Evolutionary conservation across 2,329 filamentous ascomycete species (phyloP), one percentile per base, ranked within the genome.

Genomic region (Venturia pyrina): DNA sequence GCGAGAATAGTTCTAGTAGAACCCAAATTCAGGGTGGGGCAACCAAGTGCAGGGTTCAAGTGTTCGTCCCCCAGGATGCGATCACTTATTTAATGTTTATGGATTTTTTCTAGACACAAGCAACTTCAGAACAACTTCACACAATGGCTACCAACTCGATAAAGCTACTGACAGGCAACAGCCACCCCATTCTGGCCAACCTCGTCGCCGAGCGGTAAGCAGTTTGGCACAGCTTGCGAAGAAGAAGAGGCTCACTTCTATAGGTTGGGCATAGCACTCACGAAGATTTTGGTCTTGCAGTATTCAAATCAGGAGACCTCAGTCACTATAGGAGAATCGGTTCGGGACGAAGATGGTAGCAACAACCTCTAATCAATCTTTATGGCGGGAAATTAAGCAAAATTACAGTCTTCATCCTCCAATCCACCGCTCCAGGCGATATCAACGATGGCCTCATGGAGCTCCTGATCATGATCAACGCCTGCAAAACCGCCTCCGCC

Each of bases 391-490:
- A 1, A 65, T 46, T 66, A 64, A 69, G 48, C 40, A 40, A 24
- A 68, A 64, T 46, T 63, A 41, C 72, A 87, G 93, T 97, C 74
- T 98, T 97, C 81, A 96, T 98, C 72, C 83, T 98, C 68, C 93
- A 98, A 79, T 96, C 93, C 32, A 96, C 95, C 61, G 89, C 90
- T 50, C 93, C 93, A 1, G 93, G 93, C 75, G 93, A 97, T 75
- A 96, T 98, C 80, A 99, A 99, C 79, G 93, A 98, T 76, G 92
- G 92, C 62, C 85, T 99, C 67, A 98, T 99, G 93, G 93, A 99
- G 79, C 85, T 98, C 46, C 85, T 98, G 70, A 97, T 98, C 79
- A 96, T 97, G 88, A 96, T 97, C 78, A 96, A 96, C 75, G 93
- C 93, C 69, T 97, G 93, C 83, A 89, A 90, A 76, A 90, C 88